Evolutionary conservation across 176 grass and related monocot genomes (phyloP), one percentile per base, ranked within the genome.

Genomic region (Triticum dicoccoides): DNA sequence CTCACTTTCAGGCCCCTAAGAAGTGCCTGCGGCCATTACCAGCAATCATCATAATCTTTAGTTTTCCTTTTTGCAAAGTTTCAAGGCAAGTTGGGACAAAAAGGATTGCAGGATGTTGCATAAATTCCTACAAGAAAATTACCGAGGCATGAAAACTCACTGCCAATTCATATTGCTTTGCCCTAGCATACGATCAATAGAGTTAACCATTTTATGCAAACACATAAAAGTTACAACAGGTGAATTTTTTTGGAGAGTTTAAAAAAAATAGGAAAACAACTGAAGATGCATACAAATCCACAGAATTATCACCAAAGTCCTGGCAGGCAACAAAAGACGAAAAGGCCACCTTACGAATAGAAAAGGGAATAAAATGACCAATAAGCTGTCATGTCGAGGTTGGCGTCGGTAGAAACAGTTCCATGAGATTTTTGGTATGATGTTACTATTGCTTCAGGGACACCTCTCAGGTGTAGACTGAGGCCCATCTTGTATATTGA

Each of bases 21-120:
- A 91, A 62, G 47, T 84, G 62, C 83, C 78, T 86, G 88, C 88
- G 80, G 83, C 83, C 69, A 45, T 82, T 81, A 56, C 76, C 81
- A 14, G 75, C 76, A 64, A 80, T 75, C 80, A 85, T 84, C 81
- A 61, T 10, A 51, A 44, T 32, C 51, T 3, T 58, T 5, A 30
- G 59, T 61, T 76, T 75, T 81, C 41, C 29, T 37, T 6, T 47
- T 59, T 5, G 5, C 34, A 14, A 27, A 14, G 9, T 58, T 39
- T 21, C 25, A 30, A 24, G 32, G 45, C 54, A 38, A 21, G 20
- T 23, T 35, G 37, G 5, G 76, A 78, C 34, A 11, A 45, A 45
- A 44, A 18, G 30, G 37, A 17, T 44, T 30, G 25, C 24, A 32
- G 17, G 9, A 65, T 12, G 23, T 30, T 30, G 25, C 24, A 30